phyloP scores from a whole-genome alignment of 805 yeast species.

The Dipodascus geniculatus region DNA sequence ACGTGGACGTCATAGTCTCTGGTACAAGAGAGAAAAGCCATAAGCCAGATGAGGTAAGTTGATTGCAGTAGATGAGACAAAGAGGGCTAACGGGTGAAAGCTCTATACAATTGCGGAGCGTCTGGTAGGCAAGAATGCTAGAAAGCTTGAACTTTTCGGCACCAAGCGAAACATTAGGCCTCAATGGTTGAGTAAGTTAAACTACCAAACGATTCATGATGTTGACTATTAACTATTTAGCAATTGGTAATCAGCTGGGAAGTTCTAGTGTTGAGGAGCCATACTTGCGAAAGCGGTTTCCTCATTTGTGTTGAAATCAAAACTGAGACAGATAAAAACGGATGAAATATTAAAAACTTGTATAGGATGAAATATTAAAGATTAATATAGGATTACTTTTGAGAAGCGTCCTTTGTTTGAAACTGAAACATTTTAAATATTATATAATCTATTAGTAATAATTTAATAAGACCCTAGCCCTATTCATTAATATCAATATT shows the following conservation, averaged over 20 bases:
- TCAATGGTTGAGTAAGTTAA: constrained; percentile 64
- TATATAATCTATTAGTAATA: too few species aligned
- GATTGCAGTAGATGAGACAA: too few species aligned
- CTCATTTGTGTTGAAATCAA: constrained; percentile 1
- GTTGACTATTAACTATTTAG: constrained; percentile 12
- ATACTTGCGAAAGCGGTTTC: constrained; percentile 10
- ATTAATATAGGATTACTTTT: too few species aligned
- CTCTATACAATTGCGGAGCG: constrained; percentile 77
- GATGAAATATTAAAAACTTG: background rate
- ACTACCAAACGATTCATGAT: constrained; percentile 6
- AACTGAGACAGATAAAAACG: background rate
- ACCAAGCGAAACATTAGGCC: constrained; percentile 74
- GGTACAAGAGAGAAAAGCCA: constrained; percentile 80
- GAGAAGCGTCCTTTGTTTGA: too few species aligned
- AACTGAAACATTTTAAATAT: too few species aligned
- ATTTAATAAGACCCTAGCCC: too few species aligned
- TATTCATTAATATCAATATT: too few species aligned
- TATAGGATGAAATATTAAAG: too few species aligned
- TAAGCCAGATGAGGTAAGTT: constrained; percentile 69
- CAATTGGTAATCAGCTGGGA: constrained; percentile 68
- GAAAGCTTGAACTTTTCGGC: constrained; percentile 85
- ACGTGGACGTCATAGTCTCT: constrained; percentile 68
- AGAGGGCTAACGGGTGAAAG: too few species aligned
- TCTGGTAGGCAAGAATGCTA: constrained; percentile 60
- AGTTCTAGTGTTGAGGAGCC: constrained; percentile 46